A percentile compares a stretch with the other conserved stretches of the same genome.
Evolutionary conservation across 805 yeast species (phyloP).

Genomic region (Hanseniaspora taiwanica): DNA sequence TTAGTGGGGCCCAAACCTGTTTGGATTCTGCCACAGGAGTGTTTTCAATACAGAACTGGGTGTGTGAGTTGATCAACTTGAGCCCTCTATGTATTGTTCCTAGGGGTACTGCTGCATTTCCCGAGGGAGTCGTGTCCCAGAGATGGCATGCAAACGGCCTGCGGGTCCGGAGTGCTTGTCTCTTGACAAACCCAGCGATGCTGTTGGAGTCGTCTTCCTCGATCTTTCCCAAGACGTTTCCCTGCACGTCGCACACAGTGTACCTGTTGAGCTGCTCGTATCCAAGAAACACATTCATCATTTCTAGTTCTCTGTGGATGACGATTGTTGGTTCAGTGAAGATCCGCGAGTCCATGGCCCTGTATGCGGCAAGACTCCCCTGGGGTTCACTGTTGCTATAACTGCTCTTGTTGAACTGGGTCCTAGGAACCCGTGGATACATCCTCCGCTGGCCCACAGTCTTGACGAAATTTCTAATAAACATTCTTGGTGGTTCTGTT

Average conservation of each 20-base stretch:
- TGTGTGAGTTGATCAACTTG: constrained; percentile 78
- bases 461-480: too few species aligned
- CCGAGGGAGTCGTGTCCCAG: constrained; percentile 28
- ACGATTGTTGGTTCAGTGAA: constrained; percentile 73
- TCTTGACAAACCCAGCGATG: constrained; percentile 30
- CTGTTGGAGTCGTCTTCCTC: constrained; percentile 67
- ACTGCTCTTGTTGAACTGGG: background rate
- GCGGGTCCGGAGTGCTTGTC: constrained; percentile 76
- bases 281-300: constrained; percentile 76
- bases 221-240: constrained; percentile 66
- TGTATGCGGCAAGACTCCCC: background rate
- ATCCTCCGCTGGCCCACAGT: too few species aligned
- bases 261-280: constrained; percentile 86
- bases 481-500: too few species aligned
- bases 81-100: constrained; percentile 25
- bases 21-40: constrained; percentile 68
- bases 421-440: background rate
- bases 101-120: constrained; percentile 1
- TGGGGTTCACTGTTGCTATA: background rate
- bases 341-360: background rate
- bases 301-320: constrained; percentile 77
- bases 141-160: constrained; percentile 74
- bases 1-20: constrained; percentile 93
- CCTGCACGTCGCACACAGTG: constrained; percentile 56
- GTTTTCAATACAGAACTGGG: constrained; percentile 39